Evolutionary conservation across 2,329 filamentous ascomycete genomes (phyloP).

Genomic region (Periglandula ipomoeae): DNA sequence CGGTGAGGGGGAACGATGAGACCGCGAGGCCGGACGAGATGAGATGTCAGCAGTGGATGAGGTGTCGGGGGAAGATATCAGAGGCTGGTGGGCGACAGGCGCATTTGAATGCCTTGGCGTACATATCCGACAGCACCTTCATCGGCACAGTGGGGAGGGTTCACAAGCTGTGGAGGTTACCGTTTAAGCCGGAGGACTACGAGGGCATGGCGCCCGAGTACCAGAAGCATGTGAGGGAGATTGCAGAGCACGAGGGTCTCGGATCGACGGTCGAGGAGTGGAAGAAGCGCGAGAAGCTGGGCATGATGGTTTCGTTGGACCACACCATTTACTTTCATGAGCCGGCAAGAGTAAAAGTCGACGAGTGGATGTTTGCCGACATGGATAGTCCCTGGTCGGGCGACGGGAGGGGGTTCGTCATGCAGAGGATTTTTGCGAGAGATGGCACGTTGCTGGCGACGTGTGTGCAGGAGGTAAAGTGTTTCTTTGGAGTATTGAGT

Average conservation of each 20-base stretch:
- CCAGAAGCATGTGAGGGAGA: slow-evolving; percentile 26
- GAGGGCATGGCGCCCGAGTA: slow-evolving; percentile 36
- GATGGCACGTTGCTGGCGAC: slow-evolving; percentile 69
- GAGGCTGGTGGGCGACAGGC: slow-evolving; percentile 65
- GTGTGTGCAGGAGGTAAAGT: slow-evolving; percentile 65
- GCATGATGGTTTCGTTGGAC: slow-evolving; percentile 81
- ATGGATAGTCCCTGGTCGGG: slow-evolving; percentile 75
- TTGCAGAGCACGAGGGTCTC: slow-evolving; percentile 27
- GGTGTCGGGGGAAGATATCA: slow-evolving; percentile 65
- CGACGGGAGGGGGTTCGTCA: slow-evolving; percentile 67
- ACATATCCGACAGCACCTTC: slow-evolving; percentile 89
- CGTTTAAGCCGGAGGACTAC: slow-evolving; percentile 43
- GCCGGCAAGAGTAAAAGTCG: slow-evolving; percentile 46
- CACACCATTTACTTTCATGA: slow-evolving; percentile 65
- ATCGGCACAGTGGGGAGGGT: slow-evolving; percentile 79
- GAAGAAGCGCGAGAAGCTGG: slow-evolving; percentile 47
- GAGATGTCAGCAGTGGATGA: slow-evolving; percentile 64
- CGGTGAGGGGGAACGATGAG: slow-evolving; percentile 27
- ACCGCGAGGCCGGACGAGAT: slow-evolving; percentile 53
- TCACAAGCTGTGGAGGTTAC: slow-evolving; percentile 71
- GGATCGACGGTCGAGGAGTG: slow-evolving; percentile 35
- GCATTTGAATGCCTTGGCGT: slow-evolving; percentile 81
- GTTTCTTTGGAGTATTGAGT: too few relatives aligned
- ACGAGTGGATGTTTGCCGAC: slow-evolving; percentile 73
- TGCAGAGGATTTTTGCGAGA: slow-evolving; percentile 61